Evolutionary conservation across 176 grass and related monocot genomes (phyloP), one percentile per base, ranked within the genome.

Genomic region (Musa beccarii): DNA sequence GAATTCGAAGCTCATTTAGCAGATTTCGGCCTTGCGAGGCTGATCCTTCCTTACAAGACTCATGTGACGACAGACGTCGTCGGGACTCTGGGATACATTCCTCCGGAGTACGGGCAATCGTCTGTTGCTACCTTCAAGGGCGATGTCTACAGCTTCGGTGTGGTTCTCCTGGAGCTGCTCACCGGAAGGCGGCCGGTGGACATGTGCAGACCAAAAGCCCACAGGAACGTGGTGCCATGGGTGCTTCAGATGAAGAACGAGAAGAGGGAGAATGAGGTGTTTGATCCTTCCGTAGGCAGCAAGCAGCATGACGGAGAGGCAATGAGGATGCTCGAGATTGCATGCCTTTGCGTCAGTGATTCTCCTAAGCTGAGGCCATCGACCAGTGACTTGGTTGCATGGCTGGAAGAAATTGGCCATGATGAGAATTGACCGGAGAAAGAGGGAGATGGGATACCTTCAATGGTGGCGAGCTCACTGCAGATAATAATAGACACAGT

Each of bases 11-110:
- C 95, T 1, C 95, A 93, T 52, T 84, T 99, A 12, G 95, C 95
- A 0, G 95, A 99, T 19, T 99, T 99, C 10, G 95, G 95, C 4
- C 75, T 99, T 55, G 95, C 95, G 13, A 92, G 95, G 77, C 85
- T 94, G 6, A 82, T 99, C 53, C 82, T 82, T 0, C 88, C 88
- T 1, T 90, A 91, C 0, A 84, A 91, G 66, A 99, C 95, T 1
- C 95, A 99, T 74, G 95, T 99, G 25, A 99, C 95, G 20, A 99
- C 95, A 0, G 95, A 99, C 81, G 83, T 99, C 0, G 95, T 94
- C 0, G 95, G 95, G 49, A 99, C 95, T 68, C 52, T 99, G 71
- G 95, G 95, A 1, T 99, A 99, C 79, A 99, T 99, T 71, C 95
- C 95, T 15, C 95, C 95, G 0, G 95, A 99, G 63, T 99, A 99